A percentile compares a stretch with the other conserved stretches of the same genome.
Evolutionary conservation across 345 rosid genomes (phyloP).

Genomic region (Aquilaria sinensis): DNA sequence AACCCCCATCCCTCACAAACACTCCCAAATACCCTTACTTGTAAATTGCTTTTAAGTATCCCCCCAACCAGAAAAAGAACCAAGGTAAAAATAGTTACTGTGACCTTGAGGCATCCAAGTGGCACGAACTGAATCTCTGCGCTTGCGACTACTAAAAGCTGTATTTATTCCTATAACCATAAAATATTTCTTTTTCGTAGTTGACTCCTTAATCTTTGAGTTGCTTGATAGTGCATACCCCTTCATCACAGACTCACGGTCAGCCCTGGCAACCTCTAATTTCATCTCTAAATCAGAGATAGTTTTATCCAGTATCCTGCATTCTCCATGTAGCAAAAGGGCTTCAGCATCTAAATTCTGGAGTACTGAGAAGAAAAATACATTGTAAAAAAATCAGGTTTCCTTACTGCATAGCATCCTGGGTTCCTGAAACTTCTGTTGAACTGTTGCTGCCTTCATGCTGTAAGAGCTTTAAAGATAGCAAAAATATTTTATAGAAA

Average conservation of each 20-base stretch:
- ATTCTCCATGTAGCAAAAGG: conserved; percentile 10
- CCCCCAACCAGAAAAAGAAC: too few relatives aligned
- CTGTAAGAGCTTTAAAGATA: conserved; percentile 25
- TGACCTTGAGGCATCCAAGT: conserved; percentile 98
- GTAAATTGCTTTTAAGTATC: too few relatives aligned
- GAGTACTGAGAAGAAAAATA: background rate
- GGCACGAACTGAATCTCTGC: conserved; percentile 78
- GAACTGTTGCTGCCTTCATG: conserved; percentile 26
- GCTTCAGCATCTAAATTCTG: background rate
- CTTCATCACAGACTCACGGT: conserved; percentile 23
- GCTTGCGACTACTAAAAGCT: conserved; percentile 70
- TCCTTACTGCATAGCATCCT: conserved; percentile 29
- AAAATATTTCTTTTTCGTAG: conserved; percentile 39
- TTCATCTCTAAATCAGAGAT: conserved; percentile 43
- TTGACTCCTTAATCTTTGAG: conserved; percentile 11
- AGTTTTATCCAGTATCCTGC: conserved; percentile 41
- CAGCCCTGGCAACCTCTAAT: conserved; percentile 37
- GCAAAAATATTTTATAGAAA: conserved; percentile 11
- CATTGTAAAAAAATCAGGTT: conserved; percentile 3
- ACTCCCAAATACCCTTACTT: too few relatives aligned
- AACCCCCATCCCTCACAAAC: too few relatives aligned
- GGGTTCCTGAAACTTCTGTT: conserved; percentile 17
- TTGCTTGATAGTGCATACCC: conserved; percentile 14
- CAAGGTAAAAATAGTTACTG: background rate
- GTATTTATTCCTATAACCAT: conserved; percentile 93